Percentiles rank a stretch among this genome's conserved stretches.
Conservation (phyloP, 495 filamentous ascomycete genomes). For the Aspergillus nidulans region DNA sequence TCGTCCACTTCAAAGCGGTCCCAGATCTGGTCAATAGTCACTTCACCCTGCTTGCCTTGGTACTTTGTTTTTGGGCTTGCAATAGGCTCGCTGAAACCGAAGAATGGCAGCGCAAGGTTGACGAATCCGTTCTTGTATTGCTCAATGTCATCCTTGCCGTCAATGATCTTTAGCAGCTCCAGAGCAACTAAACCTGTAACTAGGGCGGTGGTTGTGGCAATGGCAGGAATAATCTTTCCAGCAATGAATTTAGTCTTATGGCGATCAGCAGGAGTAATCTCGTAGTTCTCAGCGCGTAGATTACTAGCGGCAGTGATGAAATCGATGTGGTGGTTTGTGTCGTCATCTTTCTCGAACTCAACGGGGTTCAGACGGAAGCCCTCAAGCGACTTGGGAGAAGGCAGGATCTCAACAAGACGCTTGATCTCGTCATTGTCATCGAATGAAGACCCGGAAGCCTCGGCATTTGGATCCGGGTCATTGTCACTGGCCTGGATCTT, state of each 20-base stretch:
- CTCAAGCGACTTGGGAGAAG: constrained; percentile 70
- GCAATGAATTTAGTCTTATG: constrained; percentile 99
- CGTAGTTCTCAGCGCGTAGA: constrained; percentile 95
- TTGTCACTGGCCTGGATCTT: constrained; percentile 97
- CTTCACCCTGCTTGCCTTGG: constrained; percentile 64
- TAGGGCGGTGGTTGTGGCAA: constrained; percentile 93
- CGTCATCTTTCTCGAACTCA: constrained; percentile 99
- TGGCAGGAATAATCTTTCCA: constrained; percentile 98
- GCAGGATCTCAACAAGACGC: constrained; percentile 61
- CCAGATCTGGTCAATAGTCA: constrained; percentile 93
- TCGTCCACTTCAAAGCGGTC: constrained; percentile 92
- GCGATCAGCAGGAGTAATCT: constrained; percentile 82
- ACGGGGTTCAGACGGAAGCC: constrained; percentile 86
- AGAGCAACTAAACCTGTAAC: constrained; percentile 91
- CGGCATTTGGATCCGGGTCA: constrained; percentile 89
- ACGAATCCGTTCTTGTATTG: constrained; percentile 99
- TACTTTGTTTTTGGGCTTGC: constrained; percentile 89
- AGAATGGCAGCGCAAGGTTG: constrained; percentile 95
- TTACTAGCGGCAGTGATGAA: constrained; percentile 98
- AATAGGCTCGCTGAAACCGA: constrained; percentile 96
- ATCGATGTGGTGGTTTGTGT: constrained; percentile 97
- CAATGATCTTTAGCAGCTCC: constrained; percentile 94
- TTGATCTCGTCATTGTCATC: constrained; percentile 71
- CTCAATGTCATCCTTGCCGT: constrained; percentile 90
- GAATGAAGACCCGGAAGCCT: constrained; percentile 44